Evolutionary conservation across 352 stramenopile species (phyloP).

Genomic region (Globisporangium polare): DNA sequence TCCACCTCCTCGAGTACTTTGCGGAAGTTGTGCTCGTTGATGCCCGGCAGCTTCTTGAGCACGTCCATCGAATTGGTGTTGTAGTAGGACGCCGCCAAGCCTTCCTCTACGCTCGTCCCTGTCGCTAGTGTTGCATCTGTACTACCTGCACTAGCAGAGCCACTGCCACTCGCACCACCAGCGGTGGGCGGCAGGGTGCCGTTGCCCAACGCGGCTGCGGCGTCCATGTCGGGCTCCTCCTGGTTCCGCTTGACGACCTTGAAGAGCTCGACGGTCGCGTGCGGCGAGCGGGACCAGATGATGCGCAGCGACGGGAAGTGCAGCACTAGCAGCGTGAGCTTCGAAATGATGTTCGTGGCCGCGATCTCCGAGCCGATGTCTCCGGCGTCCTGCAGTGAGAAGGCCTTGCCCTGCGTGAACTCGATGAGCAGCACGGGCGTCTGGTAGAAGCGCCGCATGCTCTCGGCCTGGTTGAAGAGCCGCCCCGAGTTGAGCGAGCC

Average conservation of each 20-base stretch:
- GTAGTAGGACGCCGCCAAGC: conserved; percentile 59
- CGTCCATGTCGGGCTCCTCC: conserved; percentile 79
- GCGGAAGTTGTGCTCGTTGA: conserved; percentile 92
- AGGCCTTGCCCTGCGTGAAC: conserved; percentile 84
- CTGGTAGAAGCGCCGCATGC: conserved; percentile 82
- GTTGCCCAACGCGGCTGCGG: conserved; percentile 61
- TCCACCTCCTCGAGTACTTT: conserved; percentile 66
- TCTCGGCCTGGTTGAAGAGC: conserved; percentile 94
- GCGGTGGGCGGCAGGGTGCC: conserved; percentile 9
- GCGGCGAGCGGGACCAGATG: conserved; percentile 92
- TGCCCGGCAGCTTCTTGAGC: conserved; percentile 93
- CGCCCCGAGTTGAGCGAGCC: conserved; percentile 94
- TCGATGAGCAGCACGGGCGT: conserved; percentile 96
- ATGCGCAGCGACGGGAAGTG: conserved; percentile 94
- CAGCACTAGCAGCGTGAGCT: conserved; percentile 92
- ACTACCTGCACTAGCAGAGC: conserved; percentile 14
- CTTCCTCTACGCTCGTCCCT: conserved; percentile 55
- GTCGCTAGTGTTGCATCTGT: conserved; percentile 29
- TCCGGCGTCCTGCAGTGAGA: conserved; percentile 83
- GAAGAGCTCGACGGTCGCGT: conserved; percentile 88
- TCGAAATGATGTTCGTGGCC: conserved; percentile 91
- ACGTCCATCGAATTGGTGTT: conserved; percentile 93
- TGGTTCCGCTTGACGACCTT: conserved; percentile 81
- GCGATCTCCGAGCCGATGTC: conserved; percentile 93
- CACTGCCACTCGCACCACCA: conserved; percentile 13